Evolutionary conservation across 768 basidiomycete genomes (phyloP), one percentile per base, ranked within the genome.

Genomic region (Sporobolomyces pararoseus): DNA sequence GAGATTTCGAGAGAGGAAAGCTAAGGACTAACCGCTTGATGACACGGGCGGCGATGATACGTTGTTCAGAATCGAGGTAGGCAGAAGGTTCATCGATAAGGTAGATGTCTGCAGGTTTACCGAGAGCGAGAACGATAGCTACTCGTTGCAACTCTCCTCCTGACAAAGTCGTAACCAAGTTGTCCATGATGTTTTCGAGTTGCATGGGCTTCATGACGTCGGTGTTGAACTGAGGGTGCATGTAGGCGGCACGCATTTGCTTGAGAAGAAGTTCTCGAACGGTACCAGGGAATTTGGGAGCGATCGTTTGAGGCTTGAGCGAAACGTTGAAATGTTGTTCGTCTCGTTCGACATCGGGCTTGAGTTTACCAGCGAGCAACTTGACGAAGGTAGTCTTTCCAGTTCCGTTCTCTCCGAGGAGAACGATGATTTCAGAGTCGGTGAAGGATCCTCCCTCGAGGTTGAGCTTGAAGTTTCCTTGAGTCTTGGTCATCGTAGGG

Each of bases 141-240:
- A 99, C 96, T 75, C 96, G 86, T 80, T 98, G 96, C 74, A 98
- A 81, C 80, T 99, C 96, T 84, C 95, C 96, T 83, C 96, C 96
- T 23, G 96, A 99, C 25, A 99, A 81, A 29, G 95, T 98, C 83
- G 92, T 92, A 27, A 99, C 96, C 44, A 97, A 92, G 81, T 99
- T 94, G 79, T 99, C 96, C 83, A 99, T 87, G 71, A 99, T 88
- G 65, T 86, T 85, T 49, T 99, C 96, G 76, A 99, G 80, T 78
- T 82, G 90, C 95, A 99, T 97, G 31, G 95, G 95, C 82, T 98
- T 98, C 71, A 98, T 81, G 52, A 98, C 96, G 78, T 98, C 96
- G 49, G 89, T 90, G 80, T 95, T 90, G 88, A 99, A 99, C 80
- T 98, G 96, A n/a, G 94, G 89, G 79, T 96, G 93, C 93, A 98